Base-by-base conservation (phyloP, 176 grass and related monocot species). In the Areca catechu region DNA sequence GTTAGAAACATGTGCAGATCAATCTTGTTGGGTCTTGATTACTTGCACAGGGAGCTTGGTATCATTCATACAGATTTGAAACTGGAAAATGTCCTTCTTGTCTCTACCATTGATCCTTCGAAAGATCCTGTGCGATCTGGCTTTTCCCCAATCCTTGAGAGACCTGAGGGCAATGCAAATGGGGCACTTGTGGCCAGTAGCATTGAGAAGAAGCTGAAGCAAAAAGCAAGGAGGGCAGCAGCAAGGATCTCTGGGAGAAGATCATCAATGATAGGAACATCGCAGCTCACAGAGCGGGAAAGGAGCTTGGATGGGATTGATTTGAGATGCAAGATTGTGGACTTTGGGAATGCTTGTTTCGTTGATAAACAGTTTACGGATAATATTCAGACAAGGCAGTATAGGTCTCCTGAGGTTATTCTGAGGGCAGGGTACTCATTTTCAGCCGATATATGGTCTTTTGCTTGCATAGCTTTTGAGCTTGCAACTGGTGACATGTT, bases 291-390 rank as follows among this genome's bases (percentile, higher is more conserved):
- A 4, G 68, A 51, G 16, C 20, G 54, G 54, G 81, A 92, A 75
- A 88, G 93, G 34, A 92, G 74, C 58, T 88, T 98, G 66, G 83
- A 91, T 63, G 86, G 74, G 70, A 98, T 98, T 61, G 78, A 98
- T 63, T 71, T 98, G 63, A 72, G 69, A 79, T 98, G 87, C 53
- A 98, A 98, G 84, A 80, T 98, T 75, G 93, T 98, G 51, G 93
- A 98, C 71, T 89, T 98, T 61, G 93, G 93, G 56, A 98, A 98
- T 70, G 93, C 93, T 70, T 98, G 93, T 70, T 98, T 84, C 84
- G 78, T 61, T 53, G 73, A 92, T 75, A 98, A 88, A 57, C 83
- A 92, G 57, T 98, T 85, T 73, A 90, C 75, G 34, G 81, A 98
- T 80, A 82, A 85, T 68, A 92, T 98, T 64, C 93, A 98, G 65